Evolutionary conservation across 768 basidiomycete genomes (phyloP), one percentile per base, ranked within the genome.

Genomic region (Piloderma croceum): DNA sequence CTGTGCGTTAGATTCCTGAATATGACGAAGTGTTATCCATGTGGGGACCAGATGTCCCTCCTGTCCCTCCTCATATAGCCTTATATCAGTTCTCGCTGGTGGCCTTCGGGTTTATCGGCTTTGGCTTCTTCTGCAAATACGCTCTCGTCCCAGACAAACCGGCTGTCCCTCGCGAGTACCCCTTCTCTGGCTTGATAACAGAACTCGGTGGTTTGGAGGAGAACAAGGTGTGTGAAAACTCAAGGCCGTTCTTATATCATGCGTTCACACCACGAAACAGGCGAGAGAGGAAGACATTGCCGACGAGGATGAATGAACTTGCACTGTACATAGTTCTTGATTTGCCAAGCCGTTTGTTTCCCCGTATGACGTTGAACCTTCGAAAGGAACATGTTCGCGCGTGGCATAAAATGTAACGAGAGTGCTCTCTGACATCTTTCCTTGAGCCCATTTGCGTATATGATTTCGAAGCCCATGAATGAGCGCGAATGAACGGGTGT

Each of bases 11-110:
- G 89, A 61, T 89, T 23, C 88, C 86, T 44, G 86, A 89, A 60
- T 70, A 77, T 53, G 86, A 90, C 38, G 89, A 91, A 52, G 66
- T 85, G 18, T 61, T 83, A 41, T 87, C 83, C 25, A 87, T 91
- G 83, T 90, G 86, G 86, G 86, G 87, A 19, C 87, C 87, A 17
- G 89, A 91, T 53, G 66, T 77, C 21, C 74, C 88, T 29, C 70
- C 71, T 17, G 64, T 86, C 10, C 62, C 70, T 10, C 79, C 84
- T 19, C 59, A 69, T 6, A 69, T 58, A 2, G 88, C 89, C 6
- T 58, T 83, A 24, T 69, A 73, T 36, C 83, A 83, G 33, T 83
- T 91, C 55, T 49, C 73, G 10, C 58, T 81, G 38, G 87, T 79
- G 0, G 62, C 70, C 15, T 57, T 72, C 19, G 74, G 73, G n/a